Evolutionary conservation across 495 filamentous ascomycete genomes (phyloP).

Genomic region (Penicillium soppii): DNA sequence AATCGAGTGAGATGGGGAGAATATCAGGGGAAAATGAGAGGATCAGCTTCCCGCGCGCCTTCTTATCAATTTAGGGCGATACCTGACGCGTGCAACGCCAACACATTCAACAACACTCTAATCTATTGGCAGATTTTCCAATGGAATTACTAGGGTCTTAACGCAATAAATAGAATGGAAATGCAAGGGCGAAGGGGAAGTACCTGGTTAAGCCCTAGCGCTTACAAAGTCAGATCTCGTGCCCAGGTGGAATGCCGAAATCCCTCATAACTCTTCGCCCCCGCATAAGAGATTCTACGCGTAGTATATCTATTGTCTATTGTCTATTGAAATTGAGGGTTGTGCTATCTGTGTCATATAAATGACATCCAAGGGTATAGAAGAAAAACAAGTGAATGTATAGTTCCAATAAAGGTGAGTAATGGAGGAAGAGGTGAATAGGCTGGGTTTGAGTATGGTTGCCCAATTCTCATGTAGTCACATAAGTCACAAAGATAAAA

Average conservation of each 20-base stretch:
- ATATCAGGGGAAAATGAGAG: constrained; percentile 29
- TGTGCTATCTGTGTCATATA: background rate
- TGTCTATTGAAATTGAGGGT: background rate
- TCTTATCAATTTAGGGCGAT: constrained; percentile 34
- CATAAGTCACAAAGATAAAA: constrained; percentile 8
- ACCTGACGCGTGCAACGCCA: constrained; percentile 36
- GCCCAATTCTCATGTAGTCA: constrained; percentile 4
- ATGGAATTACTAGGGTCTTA: background rate
- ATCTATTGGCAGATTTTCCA: background rate
- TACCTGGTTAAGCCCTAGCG: background rate
- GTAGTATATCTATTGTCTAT: background rate
- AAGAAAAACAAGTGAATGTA: background rate
- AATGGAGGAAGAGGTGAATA: constrained; percentile 1
- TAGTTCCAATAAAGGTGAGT: background rate
- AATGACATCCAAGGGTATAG: background rate
- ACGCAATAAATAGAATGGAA: constrained; percentile 1
- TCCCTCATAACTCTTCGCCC: constrained; percentile 12
- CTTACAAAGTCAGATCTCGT: constrained; percentile 7
- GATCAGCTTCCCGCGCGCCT: constrained; percentile 32
- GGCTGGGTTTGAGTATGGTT: constrained; percentile 1
- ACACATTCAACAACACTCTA: constrained; percentile 12
- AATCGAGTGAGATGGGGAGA: constrained; percentile 8
- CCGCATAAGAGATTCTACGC: constrained; percentile 13
- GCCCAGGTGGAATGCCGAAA: constrained; percentile 19
- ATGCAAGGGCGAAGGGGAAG: constrained; percentile 12